These are phyloP conservation scores for Entomortierella parvispora DNA, from an alignment of 192 early-diverging fungal genomes.

Conservation along the genomic window DNA sequence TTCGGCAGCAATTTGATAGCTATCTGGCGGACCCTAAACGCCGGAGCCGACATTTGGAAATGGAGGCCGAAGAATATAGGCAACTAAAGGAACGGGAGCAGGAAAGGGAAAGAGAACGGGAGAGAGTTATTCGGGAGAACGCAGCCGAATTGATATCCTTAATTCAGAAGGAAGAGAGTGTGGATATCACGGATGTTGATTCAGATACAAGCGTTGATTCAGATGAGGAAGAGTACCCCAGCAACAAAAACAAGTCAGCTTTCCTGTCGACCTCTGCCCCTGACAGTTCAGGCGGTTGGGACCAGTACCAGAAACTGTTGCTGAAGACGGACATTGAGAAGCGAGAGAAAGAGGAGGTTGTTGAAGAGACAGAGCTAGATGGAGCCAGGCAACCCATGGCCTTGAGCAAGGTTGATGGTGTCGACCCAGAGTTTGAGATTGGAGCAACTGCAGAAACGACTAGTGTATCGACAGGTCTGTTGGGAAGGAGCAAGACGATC, in stretches of 20 bases:
- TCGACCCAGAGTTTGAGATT: too few species aligned
- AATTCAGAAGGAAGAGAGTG: neutral
- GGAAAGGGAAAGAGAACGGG: neutral
- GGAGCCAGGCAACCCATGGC: neutral
- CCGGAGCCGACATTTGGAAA: conserved; percentile 2
- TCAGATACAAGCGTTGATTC: conserved; percentile 15
- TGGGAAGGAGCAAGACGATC: conserved; percentile 37
- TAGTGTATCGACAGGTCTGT: neutral
- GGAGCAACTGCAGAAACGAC: too few species aligned
- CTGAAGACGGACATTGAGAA: too few species aligned
- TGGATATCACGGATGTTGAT: conserved; percentile 2
- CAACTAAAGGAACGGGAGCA: neutral
- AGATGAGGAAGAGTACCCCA: neutral
- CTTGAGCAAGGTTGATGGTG: too few species aligned
- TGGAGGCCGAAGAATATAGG: neutral
- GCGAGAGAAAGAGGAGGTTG: too few species aligned
- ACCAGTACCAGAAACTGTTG: too few species aligned
- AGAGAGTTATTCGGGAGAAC: too few species aligned
- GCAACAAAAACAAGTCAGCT: too few species aligned
- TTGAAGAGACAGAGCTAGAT: neutral
- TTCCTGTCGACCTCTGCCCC: too few species aligned
- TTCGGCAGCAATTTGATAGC: conserved; percentile 33
- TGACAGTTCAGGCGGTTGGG: too few species aligned
- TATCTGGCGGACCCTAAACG: conserved; percentile 31
- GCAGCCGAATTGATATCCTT: too few species aligned